Evolutionary conservation across 2,329 filamentous ascomycete genomes (phyloP).

Genomic region (Sclerotinia nivalis): DNA sequence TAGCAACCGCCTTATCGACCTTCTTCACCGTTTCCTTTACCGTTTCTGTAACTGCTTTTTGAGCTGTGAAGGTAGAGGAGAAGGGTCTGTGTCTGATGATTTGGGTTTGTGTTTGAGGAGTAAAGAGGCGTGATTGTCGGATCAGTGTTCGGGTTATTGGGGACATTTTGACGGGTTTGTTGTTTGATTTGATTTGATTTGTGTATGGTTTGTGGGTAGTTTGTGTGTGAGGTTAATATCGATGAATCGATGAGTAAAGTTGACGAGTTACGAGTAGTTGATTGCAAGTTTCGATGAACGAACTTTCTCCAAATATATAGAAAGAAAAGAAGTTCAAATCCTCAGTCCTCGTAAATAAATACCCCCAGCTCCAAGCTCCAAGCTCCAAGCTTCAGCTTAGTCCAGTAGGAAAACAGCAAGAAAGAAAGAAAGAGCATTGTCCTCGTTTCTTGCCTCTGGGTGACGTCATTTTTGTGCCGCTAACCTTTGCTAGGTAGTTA

Average conservation of each 20-base stretch:
- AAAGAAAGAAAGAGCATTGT: background rate
- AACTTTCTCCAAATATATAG: too few relatives aligned
- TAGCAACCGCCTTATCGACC: constrained; percentile 60
- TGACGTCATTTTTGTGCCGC: constrained; percentile 1
- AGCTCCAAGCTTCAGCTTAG: background rate
- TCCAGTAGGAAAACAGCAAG: too few relatives aligned
- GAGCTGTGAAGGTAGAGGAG: background rate
- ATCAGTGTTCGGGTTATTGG: background rate
- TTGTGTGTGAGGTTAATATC: background rate
- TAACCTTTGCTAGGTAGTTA: too few relatives aligned
- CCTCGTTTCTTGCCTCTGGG: background rate
- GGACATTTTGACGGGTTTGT: constrained; percentile 7
- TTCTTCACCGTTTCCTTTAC: constrained; percentile 59
- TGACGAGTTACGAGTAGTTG: too few relatives aligned
- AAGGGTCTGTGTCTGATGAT: background rate
- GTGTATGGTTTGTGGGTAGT: background rate
- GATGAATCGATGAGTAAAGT: too few relatives aligned
- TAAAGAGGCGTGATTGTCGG: background rate
- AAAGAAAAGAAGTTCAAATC: too few relatives aligned
- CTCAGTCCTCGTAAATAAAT: too few relatives aligned
- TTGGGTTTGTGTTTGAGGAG: background rate
- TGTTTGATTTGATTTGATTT: background rate
- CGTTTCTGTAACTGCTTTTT: background rate
- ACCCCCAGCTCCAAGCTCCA: too few relatives aligned
- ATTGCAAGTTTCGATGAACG: too few relatives aligned